phyloP scores from a whole-genome alignment of 257 asterid genomes.

The Dorcoceras hygrometricum region DNA sequence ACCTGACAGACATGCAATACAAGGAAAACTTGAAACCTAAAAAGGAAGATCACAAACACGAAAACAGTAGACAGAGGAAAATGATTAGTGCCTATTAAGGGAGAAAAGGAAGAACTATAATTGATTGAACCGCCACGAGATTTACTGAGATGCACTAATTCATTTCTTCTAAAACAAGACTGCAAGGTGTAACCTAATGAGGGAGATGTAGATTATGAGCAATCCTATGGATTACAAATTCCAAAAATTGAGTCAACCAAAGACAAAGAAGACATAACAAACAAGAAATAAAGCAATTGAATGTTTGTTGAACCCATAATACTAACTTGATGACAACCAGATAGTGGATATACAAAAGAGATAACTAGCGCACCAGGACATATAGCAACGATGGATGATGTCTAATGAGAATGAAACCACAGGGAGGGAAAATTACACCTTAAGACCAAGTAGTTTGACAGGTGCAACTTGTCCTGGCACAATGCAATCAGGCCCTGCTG shows the following conservation, averaged over 20 bases:
- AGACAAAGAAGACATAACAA: neutral
- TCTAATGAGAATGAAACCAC: neutral
- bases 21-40: neutral
- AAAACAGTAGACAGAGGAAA: neutral
- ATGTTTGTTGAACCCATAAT: neutral
- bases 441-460: slow-evolving; percentile 76
- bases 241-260: too few species aligned
- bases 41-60: neutral
- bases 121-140: neutral
- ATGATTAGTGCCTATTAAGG: neutral
- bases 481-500: slow-evolving; percentile 95
- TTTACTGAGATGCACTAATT: neutral
- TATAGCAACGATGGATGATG: slow-evolving; percentile 4
- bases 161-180: neutral
- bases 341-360: neutral
- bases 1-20: neutral
- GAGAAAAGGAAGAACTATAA: neutral
- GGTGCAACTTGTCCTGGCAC: slow-evolving; percentile 85
- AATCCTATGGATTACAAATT: neutral
- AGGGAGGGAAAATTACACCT: slow-evolving; percentile 44
- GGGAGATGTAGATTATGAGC: neutral
- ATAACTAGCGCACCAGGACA: neutral
- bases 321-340: neutral
- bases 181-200: neutral
- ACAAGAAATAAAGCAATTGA: neutral